These are phyloP conservation scores for Maudiozyma humilis DNA, from an alignment of 1,139 yeast genomes.

Conservation along the genomic window DNA sequence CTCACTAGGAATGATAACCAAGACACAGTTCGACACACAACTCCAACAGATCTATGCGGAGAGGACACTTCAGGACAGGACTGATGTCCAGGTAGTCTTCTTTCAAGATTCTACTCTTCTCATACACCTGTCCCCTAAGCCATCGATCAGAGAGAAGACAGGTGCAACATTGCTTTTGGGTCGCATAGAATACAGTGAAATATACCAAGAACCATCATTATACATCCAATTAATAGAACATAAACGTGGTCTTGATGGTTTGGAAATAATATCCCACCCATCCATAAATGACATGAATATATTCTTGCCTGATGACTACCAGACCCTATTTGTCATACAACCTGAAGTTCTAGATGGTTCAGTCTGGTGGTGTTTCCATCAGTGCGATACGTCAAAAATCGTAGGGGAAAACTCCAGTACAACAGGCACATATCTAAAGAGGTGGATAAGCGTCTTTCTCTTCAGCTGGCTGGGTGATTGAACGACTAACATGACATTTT, in stretches of 20 bases:
- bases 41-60: background rate
- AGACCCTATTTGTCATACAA: slow-evolving; percentile 7
- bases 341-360: background rate
- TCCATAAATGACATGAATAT: slow-evolving; percentile 1
- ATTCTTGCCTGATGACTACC: slow-evolving; percentile 8
- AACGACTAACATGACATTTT: background rate
- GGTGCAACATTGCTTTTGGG: background rate
- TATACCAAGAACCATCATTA: background rate
- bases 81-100: no score
- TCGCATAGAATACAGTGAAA: background rate
- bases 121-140: background rate
- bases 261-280: background rate
- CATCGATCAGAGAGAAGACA: background rate
- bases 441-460: slow-evolving; percentile 25
- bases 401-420: slow-evolving; percentile 14
- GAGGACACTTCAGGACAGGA: background rate
- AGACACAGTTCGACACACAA: no score
- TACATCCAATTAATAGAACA: background rate
- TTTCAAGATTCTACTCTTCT: background rate
- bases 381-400: slow-evolving; percentile 25
- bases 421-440: slow-evolving; percentile 13
- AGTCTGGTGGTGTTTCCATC: slow-evolving; percentile 24
- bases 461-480: slow-evolving; percentile 18
- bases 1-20: no score
- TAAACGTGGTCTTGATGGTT: background rate